Conservation (phyloP, 306 rosid genomes). For the Ormosia semicastrata region DNA sequence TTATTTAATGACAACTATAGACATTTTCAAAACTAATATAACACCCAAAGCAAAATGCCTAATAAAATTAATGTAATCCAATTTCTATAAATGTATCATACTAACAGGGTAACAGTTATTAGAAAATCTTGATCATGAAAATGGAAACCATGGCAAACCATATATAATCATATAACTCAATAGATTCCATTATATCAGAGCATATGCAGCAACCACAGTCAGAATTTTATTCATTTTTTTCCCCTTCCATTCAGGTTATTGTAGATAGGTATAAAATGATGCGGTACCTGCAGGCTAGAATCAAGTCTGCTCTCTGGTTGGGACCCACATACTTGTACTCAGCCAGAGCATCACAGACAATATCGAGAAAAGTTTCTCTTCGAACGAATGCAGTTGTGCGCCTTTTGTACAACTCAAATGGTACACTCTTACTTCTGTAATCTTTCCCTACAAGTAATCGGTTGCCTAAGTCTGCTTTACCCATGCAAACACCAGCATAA, state of each 20-base stretch:
- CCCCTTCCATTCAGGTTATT: background rate
- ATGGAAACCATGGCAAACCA: slow-evolving; percentile 11
- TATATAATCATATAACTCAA: background rate
- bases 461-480: slow-evolving; percentile 35
- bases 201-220: background rate
- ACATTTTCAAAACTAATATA: background rate
- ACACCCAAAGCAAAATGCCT: background rate
- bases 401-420: slow-evolving; percentile 84
- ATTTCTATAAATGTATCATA: background rate
- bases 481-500: background rate
- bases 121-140: slow-evolving; percentile 1
- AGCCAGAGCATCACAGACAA: slow-evolving; percentile 80
- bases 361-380: slow-evolving; percentile 65
- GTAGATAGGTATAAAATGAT: slow-evolving; percentile 22
- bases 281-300: slow-evolving; percentile 82
- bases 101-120: background rate
- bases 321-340: slow-evolving; percentile 93
- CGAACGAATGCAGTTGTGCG: slow-evolving; percentile 68
- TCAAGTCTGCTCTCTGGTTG: slow-evolving; percentile 81
- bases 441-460: slow-evolving; percentile 36
- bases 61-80: background rate
- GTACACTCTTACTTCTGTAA: slow-evolving; percentile 45
- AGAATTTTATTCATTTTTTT: background rate
- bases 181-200: background rate
- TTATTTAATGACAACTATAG: background rate